Base-by-base conservation (phyloP, 352 stramenopile species). In the Thalassiosira exigua region DNA sequence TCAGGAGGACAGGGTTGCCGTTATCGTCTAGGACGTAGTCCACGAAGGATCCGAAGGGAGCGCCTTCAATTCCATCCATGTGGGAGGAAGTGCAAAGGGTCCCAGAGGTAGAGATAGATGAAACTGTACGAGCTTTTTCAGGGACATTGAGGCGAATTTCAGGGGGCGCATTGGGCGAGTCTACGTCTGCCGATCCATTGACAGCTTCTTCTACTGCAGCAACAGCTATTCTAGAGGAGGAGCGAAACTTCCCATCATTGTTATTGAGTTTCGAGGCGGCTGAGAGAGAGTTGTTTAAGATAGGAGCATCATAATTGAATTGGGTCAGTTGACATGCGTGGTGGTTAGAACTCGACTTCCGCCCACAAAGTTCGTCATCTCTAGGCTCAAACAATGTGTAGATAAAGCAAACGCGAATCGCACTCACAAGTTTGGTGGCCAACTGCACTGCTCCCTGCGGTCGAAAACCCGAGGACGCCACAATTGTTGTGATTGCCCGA, bases 21-120 rank as follows among this genome's bases (percentile, higher is more conserved):
- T 85, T 7, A 52, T 90, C 88, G 75, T 96, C 93, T 4, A 96
- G 60, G 5, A 96, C 91, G 65, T 96, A 96, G 81, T 96, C 93
- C 19, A 96, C 92, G 73, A 94, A 94, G 11, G 87, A 94, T 26
- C 92, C 92, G 69, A 96, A 96, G 7, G 94, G 92, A 19, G 83
- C 72, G 36, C 89, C 89, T 57, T 86, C 59, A 59, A 94, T 90
- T 26, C 79, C 84, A 7, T 90, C 80, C 50, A 87, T 86, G 52
- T 73, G 79, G 19, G 87, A 92, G 30, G 81, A 70, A 3, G 89
- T 94, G 81, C 87, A 94, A 0, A 94, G 70, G 4, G 89, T 94
- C 14, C 85, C 89, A 9, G 87, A 92, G 1, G 84, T 93, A 64
- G 79, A 93, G 41, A 92, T 82, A 32, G 79, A 86, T 11, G 81